Base-by-base conservation (phyloP, 2,329 filamentous ascomycete species). In the Aspergillus carbonarius region DNA sequence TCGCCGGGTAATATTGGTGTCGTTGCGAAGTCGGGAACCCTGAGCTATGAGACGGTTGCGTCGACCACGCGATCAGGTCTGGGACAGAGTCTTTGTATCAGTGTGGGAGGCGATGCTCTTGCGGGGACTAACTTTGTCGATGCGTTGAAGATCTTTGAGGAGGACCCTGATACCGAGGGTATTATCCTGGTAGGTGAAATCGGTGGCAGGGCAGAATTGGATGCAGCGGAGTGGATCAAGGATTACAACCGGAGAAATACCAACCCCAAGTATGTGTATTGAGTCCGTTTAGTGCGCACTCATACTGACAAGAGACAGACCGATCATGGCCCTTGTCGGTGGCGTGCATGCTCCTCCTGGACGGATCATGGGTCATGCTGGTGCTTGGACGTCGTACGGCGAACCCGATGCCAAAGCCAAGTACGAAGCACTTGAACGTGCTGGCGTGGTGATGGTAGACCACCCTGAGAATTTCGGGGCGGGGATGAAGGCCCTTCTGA, bases 41-140 rank as follows among this genome's bases (percentile, higher is more conserved):
- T 93, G 40, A 91, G 88, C 61, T 93, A 93, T 67, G 90, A 93
- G 72, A 86, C 90, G 1, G 90, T 92, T 1, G 90, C 88, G 0
- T 87, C 88, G 1, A 86, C 90, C 23, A 90, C 88, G 6, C 81
- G 86, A 60, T 87, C 85, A n/a, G 89, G 90, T 0, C 77, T 93
- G 0, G 90, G 90, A 0, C 90, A 93, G 72, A 91, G 88, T 67
- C 76, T 92, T 6, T 90, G 89, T 42, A 86, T 93, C 46, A 89
- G 88, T 15, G 88, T 93, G 79, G 90, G 90, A 2, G 90, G 90
- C 2, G 90, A 93, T 68, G 82, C 89, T 35, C 77, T 92, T 57
- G 85, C 87, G 1, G 90, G 90, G 0, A 93, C 90, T 1, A 88
- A 88, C 57, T 86, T 93, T 63, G 83, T 87, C 1, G 90, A 93